phyloP scores from a whole-genome alignment of 257 asterid genomes.

The Buddleja alternifolia region DNA sequence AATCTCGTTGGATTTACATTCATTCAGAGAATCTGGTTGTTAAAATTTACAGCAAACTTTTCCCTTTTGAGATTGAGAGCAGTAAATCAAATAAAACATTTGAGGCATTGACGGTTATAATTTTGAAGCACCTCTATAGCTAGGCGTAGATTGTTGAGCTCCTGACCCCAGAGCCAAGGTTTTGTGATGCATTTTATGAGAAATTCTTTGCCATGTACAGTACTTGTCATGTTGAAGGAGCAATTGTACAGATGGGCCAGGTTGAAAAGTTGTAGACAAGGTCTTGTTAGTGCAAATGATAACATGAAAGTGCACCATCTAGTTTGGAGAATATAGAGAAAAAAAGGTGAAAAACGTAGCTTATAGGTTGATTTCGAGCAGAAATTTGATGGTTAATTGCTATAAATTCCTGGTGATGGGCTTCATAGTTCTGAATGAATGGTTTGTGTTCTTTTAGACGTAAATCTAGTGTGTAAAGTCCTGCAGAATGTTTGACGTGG shows the following conservation, averaged over 20 bases:
- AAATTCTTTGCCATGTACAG: neutral
- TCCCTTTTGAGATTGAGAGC: neutral
- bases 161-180: neutral
- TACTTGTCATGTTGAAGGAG: neutral
- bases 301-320: neutral
- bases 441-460: neutral
- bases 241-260: neutral
- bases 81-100: neutral
- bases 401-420: slow-evolving; percentile 2
- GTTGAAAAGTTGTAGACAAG: neutral
- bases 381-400: neutral
- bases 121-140: neutral
- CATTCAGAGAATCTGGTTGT: neutral
- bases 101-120: neutral
- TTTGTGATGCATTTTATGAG: neutral
- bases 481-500: neutral
- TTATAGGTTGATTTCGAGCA: slow-evolving; percentile 5
- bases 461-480: neutral
- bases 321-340: neutral
- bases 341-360: neutral
- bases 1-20: neutral
- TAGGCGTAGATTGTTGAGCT: neutral
- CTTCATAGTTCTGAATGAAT: slow-evolving; percentile 3
- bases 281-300: neutral
- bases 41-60: neutral